Conservation (phyloP, 176 grass and related monocot genomes). For the Ananas comosus region DNA sequence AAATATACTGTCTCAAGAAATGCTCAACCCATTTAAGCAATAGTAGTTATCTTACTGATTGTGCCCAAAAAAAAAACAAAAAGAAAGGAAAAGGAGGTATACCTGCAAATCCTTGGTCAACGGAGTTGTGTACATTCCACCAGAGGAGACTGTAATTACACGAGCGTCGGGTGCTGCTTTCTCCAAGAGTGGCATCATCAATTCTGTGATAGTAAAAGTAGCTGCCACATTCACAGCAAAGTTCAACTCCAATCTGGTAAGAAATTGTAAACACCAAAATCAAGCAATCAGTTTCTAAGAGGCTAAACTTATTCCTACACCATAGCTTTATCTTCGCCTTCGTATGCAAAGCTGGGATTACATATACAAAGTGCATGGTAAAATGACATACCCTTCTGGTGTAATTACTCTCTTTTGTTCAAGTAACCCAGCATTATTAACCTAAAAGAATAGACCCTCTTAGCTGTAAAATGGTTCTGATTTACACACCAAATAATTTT, state of each 20-base stretch:
- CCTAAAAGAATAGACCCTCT: slow-evolving; percentile 37
- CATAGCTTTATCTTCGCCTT: not conserved
- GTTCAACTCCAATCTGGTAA: slow-evolving; percentile 66
- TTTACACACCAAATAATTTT: slow-evolving; percentile 2
- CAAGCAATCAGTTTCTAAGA: not conserved
- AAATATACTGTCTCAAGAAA: too few species aligned
- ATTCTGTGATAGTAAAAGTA: slow-evolving; percentile 67
- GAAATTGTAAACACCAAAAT: not conserved
- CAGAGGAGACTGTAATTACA: slow-evolving; percentile 74
- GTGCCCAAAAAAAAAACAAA: not conserved
- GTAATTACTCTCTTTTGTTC: slow-evolving; percentile 58
- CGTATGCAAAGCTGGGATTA: not conserved
- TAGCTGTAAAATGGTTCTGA: not conserved
- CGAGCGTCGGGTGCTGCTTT: slow-evolving; percentile 76
- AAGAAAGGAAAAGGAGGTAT: not conserved
- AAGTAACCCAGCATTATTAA: slow-evolving; percentile 88
- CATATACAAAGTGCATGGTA: slow-evolving; percentile 1
- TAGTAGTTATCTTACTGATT: too few species aligned
- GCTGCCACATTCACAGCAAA: slow-evolving; percentile 89
- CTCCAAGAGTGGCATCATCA: slow-evolving; percentile 68
- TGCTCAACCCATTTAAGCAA: too few species aligned
- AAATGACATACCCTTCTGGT: slow-evolving; percentile 50
- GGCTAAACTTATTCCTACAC: not conserved
- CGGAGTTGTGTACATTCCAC: slow-evolving; percentile 77
- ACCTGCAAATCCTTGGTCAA: slow-evolving; percentile 74